These are phyloP conservation scores for Backusella liffmaniae DNA, from an alignment of 192 early-diverging fungal species.

Conservation along the genomic window DNA sequence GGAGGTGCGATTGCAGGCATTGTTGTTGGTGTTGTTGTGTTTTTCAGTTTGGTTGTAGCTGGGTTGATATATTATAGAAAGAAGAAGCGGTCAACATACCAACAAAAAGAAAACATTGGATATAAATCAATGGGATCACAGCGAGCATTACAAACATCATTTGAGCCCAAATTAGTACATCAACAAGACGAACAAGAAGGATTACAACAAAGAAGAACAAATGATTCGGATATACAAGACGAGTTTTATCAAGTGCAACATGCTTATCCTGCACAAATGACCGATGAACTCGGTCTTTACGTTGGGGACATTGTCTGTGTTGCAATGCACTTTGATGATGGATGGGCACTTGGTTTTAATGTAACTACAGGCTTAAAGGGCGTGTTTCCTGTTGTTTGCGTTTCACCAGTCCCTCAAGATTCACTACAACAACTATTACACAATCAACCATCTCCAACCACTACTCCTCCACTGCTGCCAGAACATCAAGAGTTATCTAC, in stretches of 20 bases:
- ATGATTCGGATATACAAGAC: conserved; percentile 1
- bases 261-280: conserved; percentile 66
- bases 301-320: conserved; percentile 72
- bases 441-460: background rate
- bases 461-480: background rate
- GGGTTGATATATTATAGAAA: conserved; percentile 1
- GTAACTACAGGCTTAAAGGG: conserved; percentile 66
- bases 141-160: background rate
- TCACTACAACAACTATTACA: conserved; percentile 27
- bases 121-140: conserved; percentile 15
- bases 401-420: conserved; percentile 32
- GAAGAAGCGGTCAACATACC: background rate
- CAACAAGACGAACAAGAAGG: background rate
- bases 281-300: conserved; percentile 76
- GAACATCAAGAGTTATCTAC: background rate
- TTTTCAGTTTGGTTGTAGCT: background rate
- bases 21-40: conserved; percentile 18
- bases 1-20: conserved; percentile 32
- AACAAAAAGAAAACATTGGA: background rate
- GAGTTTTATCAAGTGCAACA: conserved; percentile 35
- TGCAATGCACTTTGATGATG: conserved; percentile 79
- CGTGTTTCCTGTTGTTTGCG: conserved; percentile 84
- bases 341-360: conserved; percentile 87
- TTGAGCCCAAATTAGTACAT: background rate
- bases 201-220: background rate